Evolutionary conservation across 1,284 basidiomycete species (phyloP), one percentile per base, ranked within the genome.

Genomic region (Cryptococcus depauperatus): DNA sequence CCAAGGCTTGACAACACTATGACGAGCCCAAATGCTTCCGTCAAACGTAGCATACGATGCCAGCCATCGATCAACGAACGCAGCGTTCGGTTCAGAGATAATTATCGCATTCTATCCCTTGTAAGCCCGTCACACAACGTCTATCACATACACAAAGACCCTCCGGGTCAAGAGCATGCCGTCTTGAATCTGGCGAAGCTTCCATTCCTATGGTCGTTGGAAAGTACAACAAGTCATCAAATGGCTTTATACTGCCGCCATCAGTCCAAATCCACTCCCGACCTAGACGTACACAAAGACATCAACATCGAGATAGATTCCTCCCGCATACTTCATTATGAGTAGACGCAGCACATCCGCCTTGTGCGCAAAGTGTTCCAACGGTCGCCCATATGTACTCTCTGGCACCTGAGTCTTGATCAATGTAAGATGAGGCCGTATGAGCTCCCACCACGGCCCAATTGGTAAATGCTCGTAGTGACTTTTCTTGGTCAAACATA

Each of bases 291-390:
- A 70, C 69, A 69, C 57, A 48, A 57, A 71, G 44, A 66, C 59
- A 52, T 76, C 74, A n/a, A 73, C 69, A 47, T 76, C 75, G 14
- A 75, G 62, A 48, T 75, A 75, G 19, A 75, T 71, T 8, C 75
- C 75, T 4, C 75, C 74, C 4, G 61, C 59, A 42, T 60, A 50
- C 44, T 67, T 59, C 52, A 71, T 59, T 27, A 62, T 64, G 35
- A 63, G 50, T 47, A 73, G 46, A 47, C 68, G 48, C 46, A 68
- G 41, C 37, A 68, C 56, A 48, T 73, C 71, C 25, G 63, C 62
- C 44, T 68, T 64, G 51, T 73, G 71, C 8, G 71, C 71, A 45
- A 71, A 73, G 51, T 72, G 66, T 5, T 51, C 47, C 22, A 68
- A 37, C 32, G 53, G 50, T 27, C 55, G 54, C 3, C 69, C 69